These are phyloP conservation scores for Aspergillus cristatus DNA, from an alignment of 495 filamentous ascomycete species.

Conservation along the genomic window DNA sequence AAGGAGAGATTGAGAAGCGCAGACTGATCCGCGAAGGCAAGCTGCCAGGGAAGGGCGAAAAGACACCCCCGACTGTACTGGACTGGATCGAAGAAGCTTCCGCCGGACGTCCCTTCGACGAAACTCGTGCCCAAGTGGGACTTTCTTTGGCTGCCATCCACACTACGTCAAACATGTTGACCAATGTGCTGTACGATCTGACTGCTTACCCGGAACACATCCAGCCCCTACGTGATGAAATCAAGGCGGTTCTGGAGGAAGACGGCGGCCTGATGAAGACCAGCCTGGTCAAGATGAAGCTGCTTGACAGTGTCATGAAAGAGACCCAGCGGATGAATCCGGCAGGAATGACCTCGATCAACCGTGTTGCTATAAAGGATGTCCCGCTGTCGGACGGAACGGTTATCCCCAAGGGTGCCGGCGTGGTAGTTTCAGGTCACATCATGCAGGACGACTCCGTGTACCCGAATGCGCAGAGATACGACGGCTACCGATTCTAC, in stretches of 20 bases:
- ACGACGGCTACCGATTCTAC: conserved; percentile 40
- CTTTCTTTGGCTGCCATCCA: conserved; percentile 38
- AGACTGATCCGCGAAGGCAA: conserved; percentile 13
- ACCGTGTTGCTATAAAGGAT: conserved; percentile 26
- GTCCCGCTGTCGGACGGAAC: conserved; percentile 27
- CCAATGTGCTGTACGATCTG: conserved; percentile 35
- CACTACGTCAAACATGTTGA: conserved; percentile 31
- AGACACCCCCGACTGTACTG: conserved; percentile 20
- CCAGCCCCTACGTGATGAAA: conserved; percentile 29
- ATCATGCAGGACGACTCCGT: conserved; percentile 28
- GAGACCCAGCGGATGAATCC: conserved; percentile 27
- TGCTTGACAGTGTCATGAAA: conserved; percentile 39
- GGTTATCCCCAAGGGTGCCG: conserved; percentile 24
- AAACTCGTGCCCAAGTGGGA: conserved; percentile 19
- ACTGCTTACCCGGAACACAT: conserved; percentile 27
- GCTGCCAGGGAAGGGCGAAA: conserved; percentile 13
- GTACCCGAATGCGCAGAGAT: conserved; percentile 34
- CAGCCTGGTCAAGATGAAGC: conserved; percentile 38
- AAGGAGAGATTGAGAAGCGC: conserved; percentile 22
- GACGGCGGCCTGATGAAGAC: conserved; percentile 38
- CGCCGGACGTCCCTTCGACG: conserved; percentile 11
- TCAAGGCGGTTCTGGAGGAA: conserved; percentile 20
- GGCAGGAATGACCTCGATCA: conserved; percentile 28
- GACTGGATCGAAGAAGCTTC: conserved; percentile 28
- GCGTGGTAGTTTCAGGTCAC: conserved; percentile 25